Percentiles rank a stretch among this genome's conserved stretches.
phyloP scores from a whole-genome alignment of 2,329 filamentous ascomycete species.

The Paecilomyces niveus region DNA sequence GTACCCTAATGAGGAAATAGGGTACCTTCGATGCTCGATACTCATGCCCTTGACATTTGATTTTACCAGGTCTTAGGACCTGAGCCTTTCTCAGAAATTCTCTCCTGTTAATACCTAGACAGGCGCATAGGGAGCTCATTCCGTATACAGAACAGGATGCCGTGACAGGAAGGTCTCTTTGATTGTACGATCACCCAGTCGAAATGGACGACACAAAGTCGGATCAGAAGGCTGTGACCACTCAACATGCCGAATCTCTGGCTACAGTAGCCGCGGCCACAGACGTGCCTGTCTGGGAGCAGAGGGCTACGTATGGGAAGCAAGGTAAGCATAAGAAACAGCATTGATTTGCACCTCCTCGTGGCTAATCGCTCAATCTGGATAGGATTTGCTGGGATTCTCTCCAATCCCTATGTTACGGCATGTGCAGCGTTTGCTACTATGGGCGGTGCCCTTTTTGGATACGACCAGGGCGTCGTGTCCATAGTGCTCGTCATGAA shows the following conservation, averaged over 20 bases:
- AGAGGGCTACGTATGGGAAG: neutral
- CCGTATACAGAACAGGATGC: too few relatives aligned
- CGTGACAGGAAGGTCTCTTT: too few relatives aligned
- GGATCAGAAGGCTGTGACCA: neutral
- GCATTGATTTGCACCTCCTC: neutral
- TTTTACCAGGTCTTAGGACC: neutral
- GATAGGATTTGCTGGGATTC: constrained; percentile 35
- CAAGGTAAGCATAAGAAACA: neutral
- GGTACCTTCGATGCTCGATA: neutral
- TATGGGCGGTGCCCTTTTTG: constrained; percentile 49
- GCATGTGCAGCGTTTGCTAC: constrained; percentile 43
- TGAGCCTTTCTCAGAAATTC: neutral
- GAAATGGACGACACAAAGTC: neutral
- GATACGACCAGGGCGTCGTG: constrained; percentile 51
- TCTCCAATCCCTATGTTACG: constrained; percentile 37
- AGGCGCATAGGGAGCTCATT: neutral
- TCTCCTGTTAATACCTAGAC: neutral
- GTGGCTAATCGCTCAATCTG: neutral
- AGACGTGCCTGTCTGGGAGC: neutral
- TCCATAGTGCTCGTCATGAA: constrained; percentile 44
- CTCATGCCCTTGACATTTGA: neutral
- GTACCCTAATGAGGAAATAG: neutral
- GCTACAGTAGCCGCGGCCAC: neutral
- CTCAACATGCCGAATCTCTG: neutral
- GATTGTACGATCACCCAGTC: neutral